phyloP scores from a whole-genome alignment of 345 rosid species.

The Pistacia integerrima region DNA sequence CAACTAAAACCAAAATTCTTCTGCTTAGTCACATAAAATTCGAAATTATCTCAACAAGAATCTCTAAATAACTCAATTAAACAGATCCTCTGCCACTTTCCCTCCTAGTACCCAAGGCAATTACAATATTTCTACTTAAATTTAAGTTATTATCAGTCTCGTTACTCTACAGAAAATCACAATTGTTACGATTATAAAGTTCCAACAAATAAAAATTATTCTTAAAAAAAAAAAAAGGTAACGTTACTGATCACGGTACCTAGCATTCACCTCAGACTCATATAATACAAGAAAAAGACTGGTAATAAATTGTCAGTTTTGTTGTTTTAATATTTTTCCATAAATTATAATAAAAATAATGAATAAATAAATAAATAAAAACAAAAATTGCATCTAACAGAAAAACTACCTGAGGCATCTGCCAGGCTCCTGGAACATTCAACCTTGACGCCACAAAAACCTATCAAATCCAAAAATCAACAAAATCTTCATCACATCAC shows the following conservation, averaged over 20 bases:
- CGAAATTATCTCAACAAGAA: not conserved
- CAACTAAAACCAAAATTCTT: not conserved
- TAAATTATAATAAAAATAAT: not conserved
- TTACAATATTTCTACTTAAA: not conserved
- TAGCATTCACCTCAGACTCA: too few species aligned
- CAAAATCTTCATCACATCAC: not conserved
- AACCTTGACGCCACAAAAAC: conserved; percentile 93
- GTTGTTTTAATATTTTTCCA: not conserved
- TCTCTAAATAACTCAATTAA: not conserved
- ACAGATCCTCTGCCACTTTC: not conserved
- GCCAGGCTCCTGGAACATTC: conserved; percentile 99
- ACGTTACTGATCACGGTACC: too few species aligned
- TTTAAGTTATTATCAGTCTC: too few species aligned
- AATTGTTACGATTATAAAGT: too few species aligned
- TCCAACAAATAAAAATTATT: too few species aligned
- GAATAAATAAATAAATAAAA: not conserved
- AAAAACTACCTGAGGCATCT: conserved; percentile 92
- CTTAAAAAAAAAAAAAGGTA: too few species aligned
- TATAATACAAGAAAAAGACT: not conserved
- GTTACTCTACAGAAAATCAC: too few species aligned
- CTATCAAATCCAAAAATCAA: conserved; percentile 38
- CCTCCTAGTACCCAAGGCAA: not conserved
- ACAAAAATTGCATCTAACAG: not conserved
- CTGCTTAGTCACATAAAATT: not conserved
- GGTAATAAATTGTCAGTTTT: not conserved